These are phyloP conservation scores for Entophlyctis luteolus DNA, from an alignment of 192 early-diverging fungal genomes.

Conservation along the genomic window DNA sequence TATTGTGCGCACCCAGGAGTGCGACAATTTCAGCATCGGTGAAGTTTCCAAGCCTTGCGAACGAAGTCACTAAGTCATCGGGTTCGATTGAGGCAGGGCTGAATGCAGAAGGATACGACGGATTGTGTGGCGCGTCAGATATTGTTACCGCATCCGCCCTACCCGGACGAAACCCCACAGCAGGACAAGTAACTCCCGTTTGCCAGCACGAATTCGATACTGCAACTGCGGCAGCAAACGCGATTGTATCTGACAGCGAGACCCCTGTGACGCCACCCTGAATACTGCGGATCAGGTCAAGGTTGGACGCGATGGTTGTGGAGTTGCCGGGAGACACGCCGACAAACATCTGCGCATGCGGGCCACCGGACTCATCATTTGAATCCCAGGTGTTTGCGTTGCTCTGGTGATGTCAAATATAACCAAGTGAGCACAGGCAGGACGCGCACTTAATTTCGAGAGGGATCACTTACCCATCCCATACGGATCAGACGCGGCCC, in stretches of 20 bases:
- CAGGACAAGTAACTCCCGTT: background rate
- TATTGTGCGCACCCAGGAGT: conserved; percentile 65
- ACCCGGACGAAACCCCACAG: background rate
- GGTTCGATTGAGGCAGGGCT: background rate
- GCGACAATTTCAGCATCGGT: conserved; percentile 68
- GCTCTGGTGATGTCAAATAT: background rate
- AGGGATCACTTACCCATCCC: background rate
- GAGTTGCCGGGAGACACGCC: background rate
- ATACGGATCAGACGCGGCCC: background rate
- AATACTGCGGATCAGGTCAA: background rate
- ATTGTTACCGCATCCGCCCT: background rate
- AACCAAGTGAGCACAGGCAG: background rate
- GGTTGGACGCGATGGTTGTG: background rate
- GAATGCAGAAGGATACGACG: background rate
- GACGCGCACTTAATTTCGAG: background rate
- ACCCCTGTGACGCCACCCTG: no score
- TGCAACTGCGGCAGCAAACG: background rate
- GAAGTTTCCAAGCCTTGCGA: conserved; percentile 42
- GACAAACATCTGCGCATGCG: no score
- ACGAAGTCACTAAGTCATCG: background rate
- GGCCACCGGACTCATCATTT: background rate
- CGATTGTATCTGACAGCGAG: background rate
- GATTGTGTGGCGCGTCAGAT: background rate
- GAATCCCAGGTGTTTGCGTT: background rate
- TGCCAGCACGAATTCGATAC: background rate